phyloP scores from a whole-genome alignment of 2,329 filamentous ascomycete species.

The Diaporthe nobilis region DNA sequence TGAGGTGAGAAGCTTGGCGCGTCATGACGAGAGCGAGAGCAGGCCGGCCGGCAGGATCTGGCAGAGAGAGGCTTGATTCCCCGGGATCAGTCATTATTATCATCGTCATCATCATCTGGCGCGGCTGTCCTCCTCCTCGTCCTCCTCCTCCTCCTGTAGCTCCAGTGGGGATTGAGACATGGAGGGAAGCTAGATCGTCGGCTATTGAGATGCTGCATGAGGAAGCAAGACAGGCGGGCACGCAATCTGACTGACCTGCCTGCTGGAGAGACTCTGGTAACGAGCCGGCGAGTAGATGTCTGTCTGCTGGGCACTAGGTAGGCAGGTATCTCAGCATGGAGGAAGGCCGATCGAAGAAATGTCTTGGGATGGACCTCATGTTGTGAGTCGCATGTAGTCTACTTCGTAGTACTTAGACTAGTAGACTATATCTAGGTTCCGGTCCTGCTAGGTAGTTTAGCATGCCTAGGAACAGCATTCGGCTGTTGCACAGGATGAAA shows the following conservation, averaged over 20 bases:
- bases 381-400: slow-evolving; percentile 1
- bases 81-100: background rate
- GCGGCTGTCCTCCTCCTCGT: background rate
- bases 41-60: slow-evolving; percentile 9
- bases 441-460: background rate
- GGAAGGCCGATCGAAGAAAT: slow-evolving; percentile 1
- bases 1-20: slow-evolving; percentile 31
- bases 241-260: background rate
- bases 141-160: background rate
- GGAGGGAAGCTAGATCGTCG: slow-evolving; percentile 15
- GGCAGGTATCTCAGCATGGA: background rate
- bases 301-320: background rate
- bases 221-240: slow-evolving; percentile 28
- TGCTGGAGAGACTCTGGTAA: slow-evolving; percentile 3
- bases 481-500: slow-evolving; percentile 8
- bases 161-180: slow-evolving; percentile 14
- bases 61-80: background rate
- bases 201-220: slow-evolving; percentile 31
- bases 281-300: slow-evolving; percentile 9
- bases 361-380: background rate
- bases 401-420: background rate
- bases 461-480: background rate
- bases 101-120: background rate
- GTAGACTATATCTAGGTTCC: background rate
- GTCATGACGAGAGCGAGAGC: background rate